Conservation (phyloP, 2,329 filamentous ascomycete species). For the Epicoccum nigrum region DNA sequence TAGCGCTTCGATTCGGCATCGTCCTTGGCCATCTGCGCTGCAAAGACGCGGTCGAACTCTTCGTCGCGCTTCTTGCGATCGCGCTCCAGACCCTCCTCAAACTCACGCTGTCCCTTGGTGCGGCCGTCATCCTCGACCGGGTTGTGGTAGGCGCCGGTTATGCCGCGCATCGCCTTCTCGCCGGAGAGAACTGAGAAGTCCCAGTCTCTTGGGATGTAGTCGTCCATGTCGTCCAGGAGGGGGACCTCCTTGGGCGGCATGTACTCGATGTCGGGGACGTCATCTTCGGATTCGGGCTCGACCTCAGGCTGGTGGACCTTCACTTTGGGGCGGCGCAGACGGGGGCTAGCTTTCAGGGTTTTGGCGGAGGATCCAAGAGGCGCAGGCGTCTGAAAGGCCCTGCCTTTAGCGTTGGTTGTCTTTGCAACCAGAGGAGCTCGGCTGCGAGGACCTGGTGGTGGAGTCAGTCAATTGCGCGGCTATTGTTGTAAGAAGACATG, state of each 20-base stretch:
- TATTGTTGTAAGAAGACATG: background rate
- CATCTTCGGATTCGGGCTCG: slow-evolving; percentile 57
- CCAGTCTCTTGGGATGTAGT: slow-evolving; percentile 62
- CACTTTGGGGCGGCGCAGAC: slow-evolving; percentile 59
- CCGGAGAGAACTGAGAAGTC: slow-evolving; percentile 59
- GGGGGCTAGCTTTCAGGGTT: slow-evolving; percentile 68
- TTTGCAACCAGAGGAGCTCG: slow-evolving; percentile 90
- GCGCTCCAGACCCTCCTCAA: slow-evolving; percentile 53
- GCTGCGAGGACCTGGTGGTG: slow-evolving; percentile 63
- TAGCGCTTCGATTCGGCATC: slow-evolving; percentile 56
- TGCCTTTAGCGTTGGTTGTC: slow-evolving; percentile 91
- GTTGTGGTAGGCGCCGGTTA: slow-evolving; percentile 58
- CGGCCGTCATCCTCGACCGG: slow-evolving; percentile 71
- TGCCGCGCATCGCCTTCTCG: slow-evolving; percentile 60
- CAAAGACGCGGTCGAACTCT: slow-evolving; percentile 70
- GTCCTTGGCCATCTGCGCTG: slow-evolving; percentile 60
- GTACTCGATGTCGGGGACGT: slow-evolving; percentile 84
- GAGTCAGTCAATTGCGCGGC: slow-evolving; percentile 9
- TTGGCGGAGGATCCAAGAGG: slow-evolving; percentile 65
- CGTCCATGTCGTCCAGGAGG: slow-evolving; percentile 72
- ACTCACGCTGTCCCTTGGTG: slow-evolving; percentile 65
- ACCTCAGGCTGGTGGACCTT: slow-evolving; percentile 68
- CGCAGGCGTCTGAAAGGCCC: slow-evolving; percentile 68
- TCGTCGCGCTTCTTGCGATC: slow-evolving; percentile 65
- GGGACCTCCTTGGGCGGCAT: slow-evolving; percentile 73